Conservation (phyloP, 495 filamentous ascomycete species). For the Aspergillus taichungensis region DNA sequence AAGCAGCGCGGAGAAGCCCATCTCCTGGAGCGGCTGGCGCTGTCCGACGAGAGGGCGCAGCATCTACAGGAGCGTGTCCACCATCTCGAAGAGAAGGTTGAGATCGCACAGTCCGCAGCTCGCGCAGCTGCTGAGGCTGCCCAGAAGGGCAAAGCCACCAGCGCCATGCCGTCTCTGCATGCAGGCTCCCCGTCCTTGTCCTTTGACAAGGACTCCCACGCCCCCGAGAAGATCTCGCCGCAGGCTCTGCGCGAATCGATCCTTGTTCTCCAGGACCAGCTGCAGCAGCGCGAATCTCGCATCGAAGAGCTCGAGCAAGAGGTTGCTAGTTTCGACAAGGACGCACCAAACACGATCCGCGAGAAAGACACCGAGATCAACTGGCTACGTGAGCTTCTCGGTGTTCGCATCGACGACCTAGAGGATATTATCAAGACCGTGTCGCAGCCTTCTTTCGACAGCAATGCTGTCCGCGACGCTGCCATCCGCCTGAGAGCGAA, state of each 20-base stretch:
- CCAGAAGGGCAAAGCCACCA: conserved; percentile 48
- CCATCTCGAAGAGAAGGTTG: conserved; percentile 80
- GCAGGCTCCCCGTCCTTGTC: conserved; percentile 37
- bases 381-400: conserved; percentile 91
- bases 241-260: conserved; percentile 94
- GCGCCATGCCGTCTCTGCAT: conserved; percentile 21
- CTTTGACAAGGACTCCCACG: conserved; percentile 36
- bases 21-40: conserved; percentile 58
- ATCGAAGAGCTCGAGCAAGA: conserved; percentile 81
- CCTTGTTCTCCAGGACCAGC: conserved; percentile 88
- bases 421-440: conserved; percentile 83
- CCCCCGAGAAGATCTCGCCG: conserved; percentile 80
- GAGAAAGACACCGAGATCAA: conserved; percentile 88
- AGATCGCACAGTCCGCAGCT: conserved; percentile 85
- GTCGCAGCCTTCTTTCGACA: conserved; percentile 63
- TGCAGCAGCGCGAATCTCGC: conserved; percentile 81
- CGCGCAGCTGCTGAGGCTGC: conserved; percentile 78
- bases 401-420: conserved; percentile 81
- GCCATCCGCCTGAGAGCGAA: conserved; percentile 90
- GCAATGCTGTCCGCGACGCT: conserved; percentile 70
- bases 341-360: conserved; percentile 70
- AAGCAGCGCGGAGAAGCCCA: conserved; percentile 59
- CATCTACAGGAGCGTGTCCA: conserved; percentile 72
- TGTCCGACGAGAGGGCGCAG: conserved; percentile 70
- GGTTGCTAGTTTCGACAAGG: conserved; percentile 55